Evolutionary conservation across 768 basidiomycete genomes (phyloP).

Genomic region (Phlebiopsis flavidoalba): DNA sequence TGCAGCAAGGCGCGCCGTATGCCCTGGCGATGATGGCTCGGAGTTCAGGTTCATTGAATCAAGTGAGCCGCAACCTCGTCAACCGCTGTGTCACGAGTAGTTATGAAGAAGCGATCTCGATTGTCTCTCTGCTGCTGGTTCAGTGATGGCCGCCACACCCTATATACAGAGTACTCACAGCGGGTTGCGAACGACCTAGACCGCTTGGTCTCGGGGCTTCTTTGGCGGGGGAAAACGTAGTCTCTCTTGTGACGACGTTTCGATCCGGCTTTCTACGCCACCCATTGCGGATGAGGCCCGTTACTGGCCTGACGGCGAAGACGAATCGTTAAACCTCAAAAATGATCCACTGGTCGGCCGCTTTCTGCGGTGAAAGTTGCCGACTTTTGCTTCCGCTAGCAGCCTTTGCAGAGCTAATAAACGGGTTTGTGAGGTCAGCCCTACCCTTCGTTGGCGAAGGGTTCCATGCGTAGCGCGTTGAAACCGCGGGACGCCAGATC

Average conservation of each 20-base stretch:
- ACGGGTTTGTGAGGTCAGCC: slow-evolving; percentile 55
- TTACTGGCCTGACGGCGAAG: slow-evolving; percentile 57
- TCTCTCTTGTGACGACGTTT: slow-evolving; percentile 75
- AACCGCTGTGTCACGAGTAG: slow-evolving; percentile 43
- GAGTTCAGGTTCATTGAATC: slow-evolving; percentile 58
- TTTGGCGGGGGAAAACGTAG: slow-evolving; percentile 59
- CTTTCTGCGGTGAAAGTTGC: slow-evolving; percentile 62
- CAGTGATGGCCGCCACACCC: background rate
- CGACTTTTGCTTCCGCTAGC: slow-evolving; percentile 20
- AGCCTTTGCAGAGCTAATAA: slow-evolving; percentile 33
- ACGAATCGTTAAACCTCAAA: slow-evolving; percentile 47
- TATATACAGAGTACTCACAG: slow-evolving; percentile 29
- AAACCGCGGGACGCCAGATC: slow-evolving; percentile 36
- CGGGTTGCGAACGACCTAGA: slow-evolving; percentile 73
- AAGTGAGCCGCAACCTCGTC: slow-evolving; percentile 55
- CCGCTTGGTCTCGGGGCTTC: slow-evolving; percentile 58
- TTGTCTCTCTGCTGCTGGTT: slow-evolving; percentile 38
- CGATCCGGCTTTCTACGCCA: slow-evolving; percentile 69
- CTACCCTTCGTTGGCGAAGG: slow-evolving; percentile 19
- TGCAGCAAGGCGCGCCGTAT: slow-evolving; percentile 71
- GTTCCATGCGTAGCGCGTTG: slow-evolving; percentile 26
- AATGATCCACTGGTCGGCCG: slow-evolving; percentile 44
- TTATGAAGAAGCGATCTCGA: slow-evolving; percentile 71
- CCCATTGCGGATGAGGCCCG: slow-evolving; percentile 74
- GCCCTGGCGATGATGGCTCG: slow-evolving; percentile 60